These are phyloP conservation scores for Cyclocybe aegerita DNA, from an alignment of 768 basidiomycete genomes.

Conservation along the genomic window DNA sequence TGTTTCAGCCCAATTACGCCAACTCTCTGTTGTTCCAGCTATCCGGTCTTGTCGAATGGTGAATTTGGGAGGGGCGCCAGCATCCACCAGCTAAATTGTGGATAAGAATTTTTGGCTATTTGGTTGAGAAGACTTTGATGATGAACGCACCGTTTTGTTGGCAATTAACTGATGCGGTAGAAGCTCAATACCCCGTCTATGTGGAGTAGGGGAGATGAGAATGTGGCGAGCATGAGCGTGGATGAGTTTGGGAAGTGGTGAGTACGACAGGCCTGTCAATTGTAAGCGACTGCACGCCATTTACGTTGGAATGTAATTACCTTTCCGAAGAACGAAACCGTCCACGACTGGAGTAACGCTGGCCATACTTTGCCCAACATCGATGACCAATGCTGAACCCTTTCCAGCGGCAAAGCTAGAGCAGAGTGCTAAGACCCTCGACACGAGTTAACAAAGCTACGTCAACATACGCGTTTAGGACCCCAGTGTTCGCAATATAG, in stretches of 20 bases:
- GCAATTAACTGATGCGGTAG: slow-evolving; percentile 87
- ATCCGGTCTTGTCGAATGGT: slow-evolving; percentile 75
- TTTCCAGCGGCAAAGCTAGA: slow-evolving; percentile 92
- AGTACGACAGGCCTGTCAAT: slow-evolving; percentile 69
- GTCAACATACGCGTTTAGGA: slow-evolving; percentile 80
- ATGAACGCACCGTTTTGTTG: slow-evolving; percentile 59
- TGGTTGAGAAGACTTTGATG: not conserved
- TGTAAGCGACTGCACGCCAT: not conserved
- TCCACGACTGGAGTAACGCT: slow-evolving; percentile 96
- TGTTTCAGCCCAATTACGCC: slow-evolving; percentile 77
- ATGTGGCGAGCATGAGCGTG: slow-evolving; percentile 75
- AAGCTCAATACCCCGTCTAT: slow-evolving; percentile 64
- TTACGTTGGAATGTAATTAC: slow-evolving; percentile 32
- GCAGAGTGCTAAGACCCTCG: not conserved
- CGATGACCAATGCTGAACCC: slow-evolving; percentile 95
- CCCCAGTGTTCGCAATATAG: slow-evolving; percentile 94
- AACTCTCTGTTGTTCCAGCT: slow-evolving; percentile 72
- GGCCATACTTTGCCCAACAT: slow-evolving; percentile 85
- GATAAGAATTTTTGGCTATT: not conserved
- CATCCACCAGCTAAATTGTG: slow-evolving; percentile 64
- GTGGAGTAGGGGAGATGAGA: slow-evolving; percentile 47
- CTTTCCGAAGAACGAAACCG: slow-evolving; percentile 96
- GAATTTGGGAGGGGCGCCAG: slow-evolving; percentile 62
- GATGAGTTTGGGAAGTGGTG: slow-evolving; percentile 76
- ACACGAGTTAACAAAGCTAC: not conserved